phyloP scores from a whole-genome alignment of 1,139 yeast species.

The Debaryomyces robertsiae region DNA sequence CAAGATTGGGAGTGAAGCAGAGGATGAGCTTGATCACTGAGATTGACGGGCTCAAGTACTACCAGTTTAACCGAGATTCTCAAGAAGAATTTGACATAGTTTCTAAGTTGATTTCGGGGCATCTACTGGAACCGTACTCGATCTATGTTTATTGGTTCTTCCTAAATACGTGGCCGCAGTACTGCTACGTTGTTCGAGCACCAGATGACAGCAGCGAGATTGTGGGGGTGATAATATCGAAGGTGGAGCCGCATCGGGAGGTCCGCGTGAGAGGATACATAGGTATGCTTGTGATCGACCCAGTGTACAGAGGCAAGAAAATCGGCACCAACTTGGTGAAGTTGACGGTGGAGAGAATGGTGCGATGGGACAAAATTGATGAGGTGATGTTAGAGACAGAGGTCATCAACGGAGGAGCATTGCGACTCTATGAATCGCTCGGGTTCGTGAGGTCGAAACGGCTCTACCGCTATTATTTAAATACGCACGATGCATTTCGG shows the following conservation, averaged over 20 bases:
- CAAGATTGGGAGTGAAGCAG: not conserved
- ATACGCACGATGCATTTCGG: conserved; percentile 90
- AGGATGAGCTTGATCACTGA: conserved; percentile 7
- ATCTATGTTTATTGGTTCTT: conserved; percentile 54
- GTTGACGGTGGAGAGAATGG: conserved; percentile 67
- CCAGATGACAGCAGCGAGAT: conserved; percentile 18
- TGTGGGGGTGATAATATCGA: conserved; percentile 87
- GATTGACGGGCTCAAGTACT: conserved; percentile 23
- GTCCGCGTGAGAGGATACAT: conserved; percentile 83
- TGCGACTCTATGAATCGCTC: conserved; percentile 76
- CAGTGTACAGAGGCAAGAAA: conserved; percentile 70
- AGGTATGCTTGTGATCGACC: conserved; percentile 91
- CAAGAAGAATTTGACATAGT: conserved; percentile 36
- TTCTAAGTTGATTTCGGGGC: conserved; percentile 34
- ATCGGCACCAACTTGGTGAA: conserved; percentile 75
- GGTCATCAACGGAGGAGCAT: conserved; percentile 76
- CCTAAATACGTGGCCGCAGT: conserved; percentile 50
- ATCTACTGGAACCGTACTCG: conserved; percentile 50
- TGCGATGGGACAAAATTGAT: conserved; percentile 61
- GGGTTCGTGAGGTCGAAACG: conserved; percentile 86
- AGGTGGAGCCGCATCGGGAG: conserved; percentile 75
- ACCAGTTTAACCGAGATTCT: conserved; percentile 25
- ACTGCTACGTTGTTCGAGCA: conserved; percentile 41
- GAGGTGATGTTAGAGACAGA: conserved; percentile 93
- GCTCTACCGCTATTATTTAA: conserved; percentile 81